Percentiles rank a stretch among this genome's conserved stretches.
Evolutionary conservation across 2,329 filamentous ascomycete genomes (phyloP).

Genomic region (Pyrenophora seminiperda): DNA sequence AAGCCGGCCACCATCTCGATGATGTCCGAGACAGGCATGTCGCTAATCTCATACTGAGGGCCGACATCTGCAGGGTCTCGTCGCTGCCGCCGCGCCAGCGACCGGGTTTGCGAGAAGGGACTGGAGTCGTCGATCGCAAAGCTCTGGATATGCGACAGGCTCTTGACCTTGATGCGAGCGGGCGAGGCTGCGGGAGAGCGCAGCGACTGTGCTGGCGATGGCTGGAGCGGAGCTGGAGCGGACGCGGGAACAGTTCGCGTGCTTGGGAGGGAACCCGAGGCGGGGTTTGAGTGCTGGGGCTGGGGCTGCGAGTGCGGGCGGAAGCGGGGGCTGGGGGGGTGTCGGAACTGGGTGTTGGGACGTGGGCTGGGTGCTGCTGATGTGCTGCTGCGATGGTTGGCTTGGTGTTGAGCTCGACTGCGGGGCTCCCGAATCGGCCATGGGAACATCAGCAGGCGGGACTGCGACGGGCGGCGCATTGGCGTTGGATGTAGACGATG

Average conservation of each 20-base stretch:
- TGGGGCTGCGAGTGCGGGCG: conserved; percentile 43
- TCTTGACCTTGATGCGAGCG: conserved; percentile 75
- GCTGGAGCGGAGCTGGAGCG: conserved; percentile 20
- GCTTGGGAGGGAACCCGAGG: conserved; percentile 22
- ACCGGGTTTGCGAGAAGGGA: conserved; percentile 57
- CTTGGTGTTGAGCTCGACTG: conserved; percentile 38
- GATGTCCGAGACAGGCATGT: conserved; percentile 94
- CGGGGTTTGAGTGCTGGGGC: conserved; percentile 27
- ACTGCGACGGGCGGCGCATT: conserved; percentile 34
- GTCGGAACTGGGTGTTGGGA: conserved; percentile 28
- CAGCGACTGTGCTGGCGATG: conserved; percentile 34
- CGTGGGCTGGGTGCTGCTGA: conserved; percentile 20
- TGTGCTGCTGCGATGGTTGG: conserved; percentile 34
- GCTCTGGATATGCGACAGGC: conserved; percentile 87
- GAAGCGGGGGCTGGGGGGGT: conserved; percentile 45
- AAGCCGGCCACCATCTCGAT: conserved; percentile 99
- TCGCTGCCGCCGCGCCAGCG: conserved; percentile 48
- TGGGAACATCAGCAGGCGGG: conserved; percentile 44
- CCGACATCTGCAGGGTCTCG: conserved; percentile 57
- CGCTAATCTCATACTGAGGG: conserved; percentile 88
- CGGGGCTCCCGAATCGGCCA: conserved; percentile 47
- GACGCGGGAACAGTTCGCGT: conserved; percentile 31
- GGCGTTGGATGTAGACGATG: conserved; percentile 36
- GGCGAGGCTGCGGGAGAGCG: conserved; percentile 40
- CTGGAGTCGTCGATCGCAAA: conserved; percentile 80